Base-by-base conservation (phyloP, 2,329 filamentous ascomycete species). In the Chaetomium olivaceum region DNA sequence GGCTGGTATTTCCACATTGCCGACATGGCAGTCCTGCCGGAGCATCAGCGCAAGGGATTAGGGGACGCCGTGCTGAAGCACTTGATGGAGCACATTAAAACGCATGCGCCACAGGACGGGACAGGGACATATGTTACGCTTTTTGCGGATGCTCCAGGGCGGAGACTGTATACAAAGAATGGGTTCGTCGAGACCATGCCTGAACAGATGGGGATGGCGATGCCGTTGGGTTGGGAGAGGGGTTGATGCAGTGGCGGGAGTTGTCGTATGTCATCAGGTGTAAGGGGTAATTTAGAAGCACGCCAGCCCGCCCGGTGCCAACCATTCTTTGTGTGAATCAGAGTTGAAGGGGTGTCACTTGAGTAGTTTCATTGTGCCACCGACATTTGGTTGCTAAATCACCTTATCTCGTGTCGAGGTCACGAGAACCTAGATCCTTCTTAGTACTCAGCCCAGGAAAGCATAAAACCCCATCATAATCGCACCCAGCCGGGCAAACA, bases 1-100 rank as follows among this genome's bases (percentile, higher is more conserved):
- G 80, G 79, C 6, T 81, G 82, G 75, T 84, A 84, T 68, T 82
- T 84, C 61, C 74, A 80, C 52, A 76, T 85, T 58, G 79, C 79
- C 23, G 82, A 85, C 69, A 81, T 85, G 73, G 80, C 79, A 1
- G 79, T 83, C n/a, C 74, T 82, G 55, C 80, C 81, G 6, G 76
- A 74, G 8, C 82, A 85, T 65, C 82, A 82, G 67, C 77, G 79
- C 12, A 77, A 76, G 59, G 82, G 83, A 0, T 71, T 85, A 1
- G 83, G 80, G 9, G 79, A 80, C 59, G 74, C 75, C 25, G 76
- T 85, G 43, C 71, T 84, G 73, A 77, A 79, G 69, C 71, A 73
- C 23, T 72, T 84, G 50, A 68, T 84, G 43, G 74, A 71, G 21
- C 76, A 77, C 59, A 78, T 83, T 50, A 74, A 78, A 65, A 70